Conservation (phyloP, 305 asterid species). For the Fraxinus latifolia region DNA sequence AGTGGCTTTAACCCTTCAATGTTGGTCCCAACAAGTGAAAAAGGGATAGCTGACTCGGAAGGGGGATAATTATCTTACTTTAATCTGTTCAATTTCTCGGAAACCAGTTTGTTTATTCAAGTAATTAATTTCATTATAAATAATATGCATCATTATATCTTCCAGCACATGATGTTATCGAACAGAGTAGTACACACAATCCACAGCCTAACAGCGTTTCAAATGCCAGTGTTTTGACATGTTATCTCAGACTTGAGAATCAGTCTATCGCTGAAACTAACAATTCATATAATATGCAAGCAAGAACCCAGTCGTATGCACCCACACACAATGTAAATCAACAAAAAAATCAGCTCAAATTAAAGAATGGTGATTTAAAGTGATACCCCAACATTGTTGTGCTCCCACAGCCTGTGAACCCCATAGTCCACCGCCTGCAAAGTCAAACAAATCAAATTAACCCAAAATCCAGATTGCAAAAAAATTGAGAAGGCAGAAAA, state of each 20-base stretch:
- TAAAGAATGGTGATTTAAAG: not conserved
- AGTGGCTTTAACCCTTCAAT: not conserved
- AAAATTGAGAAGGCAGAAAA: not conserved
- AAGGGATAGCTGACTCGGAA: not conserved
- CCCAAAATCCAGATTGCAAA: not conserved
- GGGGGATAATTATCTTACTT: not conserved
- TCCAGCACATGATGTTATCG: not conserved
- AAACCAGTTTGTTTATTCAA: not conserved
- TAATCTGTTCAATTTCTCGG: not conserved
- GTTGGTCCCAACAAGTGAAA: not conserved
- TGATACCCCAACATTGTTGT: constrained; percentile 22
- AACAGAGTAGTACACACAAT: not conserved
- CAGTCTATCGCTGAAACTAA: not conserved
- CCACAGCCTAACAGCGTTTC: not conserved
- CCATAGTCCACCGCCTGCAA: constrained; percentile 22
- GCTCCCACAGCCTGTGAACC: constrained; percentile 20
- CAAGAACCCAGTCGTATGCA: not conserved
- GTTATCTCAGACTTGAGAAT: not conserved
- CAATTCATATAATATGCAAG: not conserved
- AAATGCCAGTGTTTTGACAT: not conserved
- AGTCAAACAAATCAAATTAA: not conserved
- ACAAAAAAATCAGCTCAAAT: not conserved
- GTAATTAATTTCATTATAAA: not conserved
- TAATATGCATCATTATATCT: not conserved
- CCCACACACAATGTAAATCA: not conserved